A percentile compares a stretch with the other conserved stretches of the same genome.
phyloP scores from a whole-genome alignment of 805 yeast genomes.

The Cyberlindnera xishuangbannaensis region DNA sequence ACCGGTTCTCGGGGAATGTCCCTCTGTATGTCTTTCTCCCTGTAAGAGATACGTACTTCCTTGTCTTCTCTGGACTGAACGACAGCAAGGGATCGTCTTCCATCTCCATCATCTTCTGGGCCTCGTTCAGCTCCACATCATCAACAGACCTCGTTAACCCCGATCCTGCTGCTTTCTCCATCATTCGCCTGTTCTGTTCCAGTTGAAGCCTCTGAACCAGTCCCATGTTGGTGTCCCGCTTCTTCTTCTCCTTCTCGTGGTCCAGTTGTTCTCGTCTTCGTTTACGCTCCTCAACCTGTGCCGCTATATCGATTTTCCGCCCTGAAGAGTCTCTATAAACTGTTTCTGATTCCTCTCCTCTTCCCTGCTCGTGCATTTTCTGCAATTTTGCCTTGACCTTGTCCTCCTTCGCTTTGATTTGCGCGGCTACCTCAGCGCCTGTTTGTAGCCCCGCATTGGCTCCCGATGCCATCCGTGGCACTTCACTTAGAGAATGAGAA shows the following conservation, averaged over 20 bases:
- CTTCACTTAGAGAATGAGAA: background rate
- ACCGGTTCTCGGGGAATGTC: slow-evolving; percentile 60
- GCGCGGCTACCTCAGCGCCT: slow-evolving; percentile 35
- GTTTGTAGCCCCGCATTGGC: slow-evolving; percentile 43
- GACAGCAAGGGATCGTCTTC: slow-evolving; percentile 62
- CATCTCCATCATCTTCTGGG: slow-evolving; percentile 28
- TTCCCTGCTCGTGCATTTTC: slow-evolving; percentile 6
- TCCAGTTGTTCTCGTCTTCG: slow-evolving; percentile 20
- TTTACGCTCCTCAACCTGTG: slow-evolving; percentile 22
- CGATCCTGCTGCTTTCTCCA: slow-evolving; percentile 24
- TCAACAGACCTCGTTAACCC: slow-evolving; percentile 30
- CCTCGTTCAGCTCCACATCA: slow-evolving; percentile 33
- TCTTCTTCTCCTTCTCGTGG: slow-evolving; percentile 25
- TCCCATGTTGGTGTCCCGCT: slow-evolving; percentile 31
- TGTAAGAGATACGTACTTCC: slow-evolving; percentile 25
- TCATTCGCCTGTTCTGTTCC: slow-evolving; percentile 29
- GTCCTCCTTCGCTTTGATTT: slow-evolving; percentile 29
- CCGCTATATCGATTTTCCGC: slow-evolving; percentile 38
- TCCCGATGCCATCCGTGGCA: slow-evolving; percentile 19
- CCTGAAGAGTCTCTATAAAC: slow-evolving; percentile 62
- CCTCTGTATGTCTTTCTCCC: slow-evolving; percentile 57
- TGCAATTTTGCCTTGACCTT: slow-evolving; percentile 18
- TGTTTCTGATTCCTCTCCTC: slow-evolving; percentile 29
- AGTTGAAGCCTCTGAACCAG: slow-evolving; percentile 34
- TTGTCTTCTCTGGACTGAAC: slow-evolving; percentile 31